Evolutionary conservation across 2,329 filamentous ascomycete species (phyloP).

Genomic region (Claviceps monticola): DNA sequence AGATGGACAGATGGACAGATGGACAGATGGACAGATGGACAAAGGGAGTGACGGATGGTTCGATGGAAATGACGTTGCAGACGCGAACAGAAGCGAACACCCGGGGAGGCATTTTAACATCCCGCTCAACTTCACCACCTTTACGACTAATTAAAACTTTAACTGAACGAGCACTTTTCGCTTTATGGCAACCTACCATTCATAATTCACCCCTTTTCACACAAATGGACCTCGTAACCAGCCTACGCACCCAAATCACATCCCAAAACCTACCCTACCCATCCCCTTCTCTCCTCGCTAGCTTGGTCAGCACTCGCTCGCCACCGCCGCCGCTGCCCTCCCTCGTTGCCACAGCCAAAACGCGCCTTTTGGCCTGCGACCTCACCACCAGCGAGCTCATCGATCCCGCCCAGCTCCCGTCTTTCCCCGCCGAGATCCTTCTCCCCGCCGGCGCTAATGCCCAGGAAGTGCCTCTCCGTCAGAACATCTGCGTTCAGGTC

Average conservation of each 20-base stretch:
- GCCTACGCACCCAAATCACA: conserved; percentile 29
- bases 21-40: not conserved
- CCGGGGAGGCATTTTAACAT: not conserved
- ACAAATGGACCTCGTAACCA: conserved; percentile 11
- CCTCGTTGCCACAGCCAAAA: conserved; percentile 64
- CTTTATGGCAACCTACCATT: too few relatives aligned
- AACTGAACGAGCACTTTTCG: too few relatives aligned
- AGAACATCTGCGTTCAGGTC: conserved; percentile 64
- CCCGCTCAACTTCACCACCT: too few relatives aligned
- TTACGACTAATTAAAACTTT: too few relatives aligned
- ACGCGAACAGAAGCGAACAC: not conserved
- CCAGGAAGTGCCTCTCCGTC: conserved; percentile 41
- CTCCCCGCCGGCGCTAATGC: conserved; percentile 30
- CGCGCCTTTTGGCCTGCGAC: conserved; percentile 67
- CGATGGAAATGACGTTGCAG: not conserved
- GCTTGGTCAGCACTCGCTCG: conserved; percentile 42
- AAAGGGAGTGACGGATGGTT: not conserved
- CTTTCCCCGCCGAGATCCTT: conserved; percentile 40
- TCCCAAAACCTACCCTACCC: conserved; percentile 39
- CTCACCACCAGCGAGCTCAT: conserved; percentile 43
- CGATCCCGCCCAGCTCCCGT: conserved; percentile 22
- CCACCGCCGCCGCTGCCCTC: conserved; percentile 51
- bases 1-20: not conserved
- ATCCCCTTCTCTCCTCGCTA: conserved; percentile 45
- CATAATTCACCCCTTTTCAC: too few relatives aligned